A percentile compares a stretch with the other conserved stretches of the same genome.
These are phyloP conservation scores for Crucibulum laeve DNA, from an alignment of 768 basidiomycete species.

Conservation along the genomic window DNA sequence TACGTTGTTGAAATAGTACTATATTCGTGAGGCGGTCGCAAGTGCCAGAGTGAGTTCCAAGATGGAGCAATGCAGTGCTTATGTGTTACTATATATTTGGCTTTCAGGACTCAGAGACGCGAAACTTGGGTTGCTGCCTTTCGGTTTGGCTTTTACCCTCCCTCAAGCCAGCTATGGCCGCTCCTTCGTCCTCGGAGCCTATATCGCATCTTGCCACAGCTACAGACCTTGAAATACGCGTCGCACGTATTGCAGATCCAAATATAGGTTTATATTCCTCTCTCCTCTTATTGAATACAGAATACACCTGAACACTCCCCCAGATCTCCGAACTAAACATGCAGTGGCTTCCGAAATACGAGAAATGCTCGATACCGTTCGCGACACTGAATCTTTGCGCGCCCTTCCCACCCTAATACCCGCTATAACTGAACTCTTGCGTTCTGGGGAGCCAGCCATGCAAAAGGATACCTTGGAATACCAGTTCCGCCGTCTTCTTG, in stretches of 20 bases:
- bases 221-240: constrained; percentile 66
- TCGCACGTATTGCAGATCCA: constrained; percentile 72
- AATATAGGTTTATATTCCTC: constrained; percentile 48
- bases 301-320: neutral
- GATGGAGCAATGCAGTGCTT: no score
- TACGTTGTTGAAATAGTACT: no score
- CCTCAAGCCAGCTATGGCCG: constrained; percentile 19
- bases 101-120: neutral
- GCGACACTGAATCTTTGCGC: constrained; percentile 68
- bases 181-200: constrained; percentile 28
- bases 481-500: constrained; percentile 79
- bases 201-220: constrained; percentile 28
- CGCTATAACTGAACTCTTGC: constrained; percentile 67
- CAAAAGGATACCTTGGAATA: constrained; percentile 68
- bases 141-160: neutral
- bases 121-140: neutral
- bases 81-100: no score
- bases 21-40: no score
- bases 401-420: constrained; percentile 72
- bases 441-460: constrained; percentile 61
- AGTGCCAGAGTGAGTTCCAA: no score
- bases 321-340: constrained; percentile 71
- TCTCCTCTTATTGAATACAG: neutral
- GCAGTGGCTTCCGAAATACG: constrained; percentile 72
- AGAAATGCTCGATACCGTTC: constrained; percentile 75